These are phyloP conservation scores for Elsinoe australis DNA, from an alignment of 2,329 filamentous ascomycete genomes.

Conservation along the genomic window DNA sequence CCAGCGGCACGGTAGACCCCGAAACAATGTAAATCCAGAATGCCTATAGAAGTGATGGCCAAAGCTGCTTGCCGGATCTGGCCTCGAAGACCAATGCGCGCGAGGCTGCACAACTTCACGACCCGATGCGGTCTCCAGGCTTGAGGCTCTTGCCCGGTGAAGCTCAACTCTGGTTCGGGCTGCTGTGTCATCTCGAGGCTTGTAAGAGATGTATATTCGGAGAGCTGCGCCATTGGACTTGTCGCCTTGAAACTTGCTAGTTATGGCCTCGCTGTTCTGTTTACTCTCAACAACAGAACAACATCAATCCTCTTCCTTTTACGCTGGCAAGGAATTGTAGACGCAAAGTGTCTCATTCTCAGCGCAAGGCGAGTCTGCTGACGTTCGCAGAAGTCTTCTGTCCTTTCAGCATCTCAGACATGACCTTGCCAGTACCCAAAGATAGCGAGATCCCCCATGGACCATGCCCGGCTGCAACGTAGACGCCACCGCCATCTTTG, in stretches of 20 bases:
- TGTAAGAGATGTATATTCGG: slow-evolving; percentile 5
- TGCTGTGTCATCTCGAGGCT: slow-evolving; percentile 9
- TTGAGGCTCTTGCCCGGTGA: slow-evolving; percentile 12
- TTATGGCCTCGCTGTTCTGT: slow-evolving; percentile 5
- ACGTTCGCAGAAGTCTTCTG: too few relatives aligned
- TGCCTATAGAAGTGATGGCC: not conserved
- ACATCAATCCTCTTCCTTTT: not conserved
- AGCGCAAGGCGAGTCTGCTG: too few relatives aligned
- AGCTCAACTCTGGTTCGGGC: not conserved
- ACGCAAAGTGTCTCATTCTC: not conserved
- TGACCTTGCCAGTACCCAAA: too few relatives aligned
- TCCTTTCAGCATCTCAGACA: too few relatives aligned
- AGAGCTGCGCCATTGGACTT: not conserved
- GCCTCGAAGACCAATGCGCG: slow-evolving; percentile 4
- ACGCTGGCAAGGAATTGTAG: not conserved
- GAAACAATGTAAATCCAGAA: too few relatives aligned
- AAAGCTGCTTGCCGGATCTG: slow-evolving; percentile 7
- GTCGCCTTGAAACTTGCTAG: slow-evolving; percentile 1
- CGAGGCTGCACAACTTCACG: slow-evolving; percentile 2
- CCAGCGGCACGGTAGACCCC: not conserved
- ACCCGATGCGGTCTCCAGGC: slow-evolving; percentile 5
- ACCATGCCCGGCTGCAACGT: not conserved
- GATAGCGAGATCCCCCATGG: too few relatives aligned
- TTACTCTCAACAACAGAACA: slow-evolving; percentile 7
- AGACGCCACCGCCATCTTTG: not conserved